phyloP scores from a whole-genome alignment of 805 yeast species.

The Saturnispora ahearnii region DNA sequence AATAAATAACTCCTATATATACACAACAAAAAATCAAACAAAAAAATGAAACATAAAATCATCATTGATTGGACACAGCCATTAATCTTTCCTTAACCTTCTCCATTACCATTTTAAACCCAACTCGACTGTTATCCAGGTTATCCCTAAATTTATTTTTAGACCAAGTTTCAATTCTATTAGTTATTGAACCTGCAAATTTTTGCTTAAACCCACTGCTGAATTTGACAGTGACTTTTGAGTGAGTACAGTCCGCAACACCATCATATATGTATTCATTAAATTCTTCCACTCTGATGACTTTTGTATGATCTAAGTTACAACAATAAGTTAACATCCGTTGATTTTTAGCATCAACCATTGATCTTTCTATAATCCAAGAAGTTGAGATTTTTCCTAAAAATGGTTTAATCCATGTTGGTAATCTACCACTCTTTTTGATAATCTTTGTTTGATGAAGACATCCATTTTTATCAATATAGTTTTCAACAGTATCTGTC shows the following conservation, averaged over 20 bases:
- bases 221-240: constrained; percentile 50
- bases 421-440: constrained; percentile 71
- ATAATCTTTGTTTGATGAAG: constrained; percentile 67
- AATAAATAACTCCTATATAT: background rate
- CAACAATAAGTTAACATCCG: constrained; percentile 63
- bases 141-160: constrained; percentile 60
- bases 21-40: constrained; percentile 5
- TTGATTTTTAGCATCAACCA: constrained; percentile 53
- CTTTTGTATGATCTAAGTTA: constrained; percentile 74
- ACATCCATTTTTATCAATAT: constrained; percentile 52
- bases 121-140: constrained; percentile 54
- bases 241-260: constrained; percentile 31
- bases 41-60: background rate
- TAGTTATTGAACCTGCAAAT: constrained; percentile 46
- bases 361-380: constrained; percentile 74
- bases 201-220: constrained; percentile 50
- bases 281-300: constrained; percentile 72
- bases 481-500: constrained; percentile 61
- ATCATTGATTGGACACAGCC: background rate
- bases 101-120: constrained; percentile 73
- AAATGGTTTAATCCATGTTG: constrained; percentile 68
- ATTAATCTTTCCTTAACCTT: constrained; percentile 19
- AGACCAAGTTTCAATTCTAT: constrained; percentile 78
- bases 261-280: constrained; percentile 41
- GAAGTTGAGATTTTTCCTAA: constrained; percentile 60